Conservation (phyloP, 2,329 filamentous ascomycete genomes). For the Pleochaeta shiraiana region DNA sequence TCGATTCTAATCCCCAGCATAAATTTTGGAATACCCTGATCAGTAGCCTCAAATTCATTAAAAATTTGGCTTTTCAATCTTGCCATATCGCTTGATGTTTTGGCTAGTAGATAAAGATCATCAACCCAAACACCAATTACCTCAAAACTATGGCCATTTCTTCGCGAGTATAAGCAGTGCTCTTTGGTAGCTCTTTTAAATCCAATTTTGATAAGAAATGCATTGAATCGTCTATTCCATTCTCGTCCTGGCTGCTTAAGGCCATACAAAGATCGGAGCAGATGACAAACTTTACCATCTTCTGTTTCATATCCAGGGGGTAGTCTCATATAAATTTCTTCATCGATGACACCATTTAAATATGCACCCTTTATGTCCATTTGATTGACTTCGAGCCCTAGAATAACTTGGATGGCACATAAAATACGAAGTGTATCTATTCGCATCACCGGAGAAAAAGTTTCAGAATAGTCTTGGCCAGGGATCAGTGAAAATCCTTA, state of each 20-base stretch:
- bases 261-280: background rate
- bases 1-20: background rate
- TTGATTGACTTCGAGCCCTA: background rate
- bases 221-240: background rate
- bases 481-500: background rate
- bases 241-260: background rate
- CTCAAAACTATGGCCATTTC: background rate
- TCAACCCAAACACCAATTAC: background rate
- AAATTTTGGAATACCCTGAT: background rate
- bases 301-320: background rate
- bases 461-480: background rate
- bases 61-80: background rate
- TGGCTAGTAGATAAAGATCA: background rate
- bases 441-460: background rate
- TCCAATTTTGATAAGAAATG: background rate
- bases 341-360: background rate
- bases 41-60: background rate
- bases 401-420: background rate
- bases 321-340: background rate
- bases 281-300: background rate
- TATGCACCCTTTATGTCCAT: background rate
- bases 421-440: background rate
- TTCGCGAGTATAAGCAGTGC: background rate
- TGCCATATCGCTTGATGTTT: background rate
- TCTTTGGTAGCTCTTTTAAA: background rate